Conservation (phyloP, 768 basidiomycete genomes). For the Lactarius indigo region DNA sequence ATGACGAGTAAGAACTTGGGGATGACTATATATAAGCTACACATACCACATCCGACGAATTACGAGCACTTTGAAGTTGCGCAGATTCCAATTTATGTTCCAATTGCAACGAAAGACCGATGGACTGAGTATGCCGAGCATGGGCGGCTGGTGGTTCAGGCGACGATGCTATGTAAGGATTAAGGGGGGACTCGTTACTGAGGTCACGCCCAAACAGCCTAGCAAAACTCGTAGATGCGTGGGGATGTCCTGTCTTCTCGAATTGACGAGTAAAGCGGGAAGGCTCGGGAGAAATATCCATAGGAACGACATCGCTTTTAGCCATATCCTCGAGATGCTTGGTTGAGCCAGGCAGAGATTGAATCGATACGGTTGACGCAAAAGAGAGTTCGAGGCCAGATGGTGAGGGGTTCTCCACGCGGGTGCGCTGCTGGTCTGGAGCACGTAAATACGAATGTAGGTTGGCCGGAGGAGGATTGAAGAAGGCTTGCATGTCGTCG, state of each 20-base stretch:
- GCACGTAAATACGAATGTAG: slow-evolving; percentile 39
- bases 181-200: slow-evolving; percentile 46
- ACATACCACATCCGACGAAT: slow-evolving; percentile 27
- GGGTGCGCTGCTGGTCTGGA: slow-evolving; percentile 37
- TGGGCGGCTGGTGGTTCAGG: slow-evolving; percentile 42
- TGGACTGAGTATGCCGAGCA: slow-evolving; percentile 48
- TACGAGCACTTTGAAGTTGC: slow-evolving; percentile 28
- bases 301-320: slow-evolving; percentile 49
- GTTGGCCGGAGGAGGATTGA: slow-evolving; percentile 41
- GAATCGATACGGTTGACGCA: slow-evolving; percentile 75
- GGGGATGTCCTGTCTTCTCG: slow-evolving; percentile 46
- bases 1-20: background rate
- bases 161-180: slow-evolving; percentile 35
- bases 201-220: slow-evolving; percentile 73
- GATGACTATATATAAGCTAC: slow-evolving; percentile 22
- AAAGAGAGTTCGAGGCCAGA: slow-evolving; percentile 83
- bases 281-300: slow-evolving; percentile 80
- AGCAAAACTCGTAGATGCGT: slow-evolving; percentile 61
- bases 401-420: slow-evolving; percentile 62
- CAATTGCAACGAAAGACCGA: slow-evolving; percentile 65
- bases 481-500: slow-evolving; percentile 52
- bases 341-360: slow-evolving; percentile 54
- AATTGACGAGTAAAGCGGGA: slow-evolving; percentile 30
- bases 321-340: slow-evolving; percentile 47
- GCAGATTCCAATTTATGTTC: slow-evolving; percentile 33